Base-by-base conservation (phyloP, 768 basidiomycete genomes). In the Saitozyma sp. region DNA sequence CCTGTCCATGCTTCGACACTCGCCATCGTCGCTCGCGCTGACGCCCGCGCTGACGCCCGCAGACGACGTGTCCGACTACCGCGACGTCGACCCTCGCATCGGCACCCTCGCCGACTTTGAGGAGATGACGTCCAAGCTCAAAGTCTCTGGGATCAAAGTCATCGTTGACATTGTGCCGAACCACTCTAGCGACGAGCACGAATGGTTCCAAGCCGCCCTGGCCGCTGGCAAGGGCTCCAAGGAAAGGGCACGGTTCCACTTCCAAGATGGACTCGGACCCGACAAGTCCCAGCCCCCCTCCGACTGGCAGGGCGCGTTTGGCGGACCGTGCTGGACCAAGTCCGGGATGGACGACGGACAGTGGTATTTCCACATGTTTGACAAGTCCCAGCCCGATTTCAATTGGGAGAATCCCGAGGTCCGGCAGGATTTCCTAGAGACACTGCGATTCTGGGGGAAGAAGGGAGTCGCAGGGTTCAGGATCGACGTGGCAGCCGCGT, bases 331-430 rank as follows among this genome's bases (percentile, higher is more conserved):
- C 5, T 69, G 68, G 68, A 16, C 54, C 6, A 58, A 61, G 11
- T 62, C 61, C 5, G 65, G 65, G 20, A 38, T 43, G 9, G 45
- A 55, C 13, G 68, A 69, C 41, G 45, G 68, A 64, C 42, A 58
- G 20, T 58, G 17, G 39, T 58, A 61, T 40, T n/a, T 52, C 19
- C 68, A 69, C 46, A 29, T 66, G 43, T 69, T 63, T 50, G 68
- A 69, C 51, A 54, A 51, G 2, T 60, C 64, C 13, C 68, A 69
- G 55, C 68, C 68, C 14, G 68, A 69, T 49, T 66, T 41, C 45
- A 69, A 69, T 50, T 69, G 68, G 68, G 57, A 61, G 8, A 56
- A 66, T 37, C 53, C 17, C 13, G 68, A 69, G 8, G 65, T 69
- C 17, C 40, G 53, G 19, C 42, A 48, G 5, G 17, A 42, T 40